Conservation (phyloP, 1,284 basidiomycete species). For the Peniophora sp. region DNA sequence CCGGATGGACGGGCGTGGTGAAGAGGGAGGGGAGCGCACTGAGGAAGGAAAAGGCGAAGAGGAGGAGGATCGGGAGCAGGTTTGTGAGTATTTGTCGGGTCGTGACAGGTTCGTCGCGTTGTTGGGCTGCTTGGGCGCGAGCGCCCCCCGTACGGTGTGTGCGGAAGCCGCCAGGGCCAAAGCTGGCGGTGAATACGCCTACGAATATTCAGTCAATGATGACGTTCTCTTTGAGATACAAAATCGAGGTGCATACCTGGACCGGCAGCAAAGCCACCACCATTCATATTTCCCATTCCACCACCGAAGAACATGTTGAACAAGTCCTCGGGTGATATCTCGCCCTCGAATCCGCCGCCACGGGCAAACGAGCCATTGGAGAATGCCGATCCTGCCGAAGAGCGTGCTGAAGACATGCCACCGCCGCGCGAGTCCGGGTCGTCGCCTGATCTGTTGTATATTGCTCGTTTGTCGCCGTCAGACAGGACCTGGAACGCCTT, state of each 20-base stretch:
- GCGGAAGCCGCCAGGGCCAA: constrained; percentile 74
- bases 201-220: not conserved
- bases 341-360: constrained; percentile 62
- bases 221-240: not conserved
- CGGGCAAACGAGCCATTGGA: constrained; percentile 41
- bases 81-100: constrained; percentile 73
- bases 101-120: constrained; percentile 31
- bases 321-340: constrained; percentile 89
- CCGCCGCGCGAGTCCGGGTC: constrained; percentile 79
- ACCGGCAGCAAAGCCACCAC: constrained; percentile 55
- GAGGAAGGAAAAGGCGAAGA: constrained; percentile 81
- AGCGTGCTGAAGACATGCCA: constrained; percentile 58
- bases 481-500: constrained; percentile 96
- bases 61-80: constrained; percentile 78
- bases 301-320: constrained; percentile 99
- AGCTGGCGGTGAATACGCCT: constrained; percentile 66
- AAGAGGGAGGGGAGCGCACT: constrained; percentile 80
- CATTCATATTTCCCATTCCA: constrained; percentile 19
- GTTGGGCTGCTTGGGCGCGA: constrained; percentile 21
- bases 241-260: constrained; percentile 31
- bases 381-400: constrained; percentile 41
- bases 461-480: constrained; percentile 87
- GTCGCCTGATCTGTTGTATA: constrained; percentile 78
- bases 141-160: constrained; percentile 38
- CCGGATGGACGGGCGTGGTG: constrained; percentile 54